Base-by-base conservation (phyloP, 2,329 filamentous ascomycete genomes). In the Triangularia verruculosa region DNA sequence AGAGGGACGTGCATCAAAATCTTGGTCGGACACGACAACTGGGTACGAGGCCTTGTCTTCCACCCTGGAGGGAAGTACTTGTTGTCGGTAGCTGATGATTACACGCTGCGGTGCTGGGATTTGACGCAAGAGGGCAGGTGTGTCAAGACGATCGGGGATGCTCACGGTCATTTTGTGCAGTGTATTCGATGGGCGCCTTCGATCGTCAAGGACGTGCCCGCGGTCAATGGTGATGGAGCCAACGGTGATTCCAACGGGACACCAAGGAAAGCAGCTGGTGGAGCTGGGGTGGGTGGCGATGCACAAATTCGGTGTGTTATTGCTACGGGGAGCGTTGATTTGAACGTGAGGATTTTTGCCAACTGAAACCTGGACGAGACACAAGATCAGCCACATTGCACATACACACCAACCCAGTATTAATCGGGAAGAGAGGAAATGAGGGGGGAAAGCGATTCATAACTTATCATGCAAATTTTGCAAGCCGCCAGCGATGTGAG, bases 91-190 rank as follows among this genome's bases (percentile, higher is more conserved):
- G 86, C 89, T 15, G 94, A 98, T 74, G 94, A 98, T 78, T 96
- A 95, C 79, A 93, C 92, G 4, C 82, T 98, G 64, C 84, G 93
- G 61, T 97, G 93, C 79, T 98, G 94, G 94, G 94, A 98, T 78
- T 80, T 98, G 25, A 84, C 85, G 25, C 94, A 98, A 74, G 93
- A 96, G 74, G 92, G 91, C 51, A 93, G 93, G 72, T 94, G 92
- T 71, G 92, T 97, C 69, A 94, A 94, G 76, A 88, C 87, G 0
- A 79, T 98, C 15, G 82, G 83, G 39, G 91, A 92, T 67, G 88
- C 87, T 0, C 93, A 96, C 73, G 87, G 84, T 4, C 92, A 93
- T 73, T 97, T 98, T 72, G 86, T 97, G 57, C 93, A 86, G 65
- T 94, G 91, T 73, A 82, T 97, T 71, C 80, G 92, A 66, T 98